phyloP scores from a whole-genome alignment of 1,284 basidiomycete genomes.

The Leccinum cinnamomeum region DNA sequence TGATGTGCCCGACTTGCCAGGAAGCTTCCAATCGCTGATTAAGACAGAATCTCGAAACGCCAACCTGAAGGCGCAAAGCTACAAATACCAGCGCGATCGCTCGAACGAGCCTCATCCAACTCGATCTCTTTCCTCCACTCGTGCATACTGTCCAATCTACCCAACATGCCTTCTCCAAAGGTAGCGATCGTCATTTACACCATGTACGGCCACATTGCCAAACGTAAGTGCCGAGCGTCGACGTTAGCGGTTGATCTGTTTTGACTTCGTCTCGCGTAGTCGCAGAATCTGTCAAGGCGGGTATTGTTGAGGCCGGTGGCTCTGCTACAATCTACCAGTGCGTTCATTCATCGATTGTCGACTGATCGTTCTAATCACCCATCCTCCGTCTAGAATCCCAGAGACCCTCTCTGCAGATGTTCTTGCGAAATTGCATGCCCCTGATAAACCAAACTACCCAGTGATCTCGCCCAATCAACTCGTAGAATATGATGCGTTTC shows the following conservation, averaged over 20 bases:
- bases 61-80: not conserved
- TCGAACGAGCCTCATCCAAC: not conserved
- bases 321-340: constrained; percentile 75
- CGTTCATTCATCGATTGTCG: constrained; percentile 9
- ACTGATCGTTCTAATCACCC: not conserved
- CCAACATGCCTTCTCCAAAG: constrained; percentile 28
- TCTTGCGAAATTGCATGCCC: constrained; percentile 64
- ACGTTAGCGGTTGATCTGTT: constrained; percentile 14
- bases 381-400: constrained; percentile 50
- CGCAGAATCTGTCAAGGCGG: constrained; percentile 76
- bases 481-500: constrained; percentile 62
- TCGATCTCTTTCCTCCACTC: not conserved
- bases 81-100: constrained; percentile 20
- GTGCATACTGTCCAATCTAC: not conserved
- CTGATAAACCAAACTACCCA: constrained; percentile 64
- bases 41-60: constrained; percentile 5
- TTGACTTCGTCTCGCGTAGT: constrained; percentile 42
- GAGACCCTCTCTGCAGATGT: constrained; percentile 86
- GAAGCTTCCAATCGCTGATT: constrained; percentile 2
- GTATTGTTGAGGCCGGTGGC: constrained; percentile 73
- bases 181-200: constrained; percentile 83
- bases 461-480: constrained; percentile 68
- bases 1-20: constrained; percentile 8
- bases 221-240: constrained; percentile 43
- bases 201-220: constrained; percentile 79